A percentile compares a stretch with the other conserved stretches of the same genome.
phyloP scores from a whole-genome alignment of 176 grass and related monocot genomes.

The Cenchrus americanus region DNA sequence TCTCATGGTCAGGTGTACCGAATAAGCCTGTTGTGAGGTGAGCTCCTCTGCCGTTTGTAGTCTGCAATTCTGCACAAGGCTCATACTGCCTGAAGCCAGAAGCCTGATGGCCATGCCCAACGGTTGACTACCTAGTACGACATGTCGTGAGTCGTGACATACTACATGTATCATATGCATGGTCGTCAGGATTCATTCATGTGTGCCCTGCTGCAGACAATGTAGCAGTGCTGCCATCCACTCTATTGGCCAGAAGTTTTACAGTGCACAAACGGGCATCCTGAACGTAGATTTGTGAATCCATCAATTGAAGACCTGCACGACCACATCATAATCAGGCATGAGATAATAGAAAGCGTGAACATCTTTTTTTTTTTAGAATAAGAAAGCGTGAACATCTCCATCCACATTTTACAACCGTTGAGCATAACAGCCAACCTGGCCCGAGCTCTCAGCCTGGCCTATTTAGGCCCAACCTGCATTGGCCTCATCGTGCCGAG shows the following conservation, averaged over 20 bases:
- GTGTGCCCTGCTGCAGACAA: background rate
- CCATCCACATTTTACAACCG: too few species aligned
- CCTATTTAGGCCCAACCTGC: too few species aligned
- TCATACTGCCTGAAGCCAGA: background rate
- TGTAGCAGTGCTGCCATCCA: background rate
- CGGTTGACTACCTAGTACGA: background rate
- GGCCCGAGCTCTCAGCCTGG: too few species aligned
- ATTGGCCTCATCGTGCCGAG: too few species aligned
- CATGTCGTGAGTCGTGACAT: background rate
- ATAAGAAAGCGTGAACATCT: too few species aligned
- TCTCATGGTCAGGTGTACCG: conserved; percentile 48
- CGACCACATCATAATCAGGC: too few species aligned
- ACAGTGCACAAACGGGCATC: background rate
- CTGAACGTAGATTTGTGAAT: background rate
- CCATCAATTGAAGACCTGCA: background rate
- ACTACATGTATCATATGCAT: background rate
- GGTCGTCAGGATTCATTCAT: background rate
- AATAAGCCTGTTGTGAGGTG: conserved; percentile 60
- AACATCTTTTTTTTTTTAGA: too few species aligned
- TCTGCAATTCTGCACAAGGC: conserved; percentile 9
- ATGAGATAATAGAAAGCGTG: too few species aligned
- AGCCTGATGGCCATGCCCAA: conserved; percentile 11
- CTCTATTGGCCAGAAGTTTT: background rate
- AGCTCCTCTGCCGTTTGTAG: conserved; percentile 41
- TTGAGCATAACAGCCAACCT: too few species aligned